phyloP scores from a whole-genome alignment of 441 rosid species.

The Flueggea neowawraea region DNA sequence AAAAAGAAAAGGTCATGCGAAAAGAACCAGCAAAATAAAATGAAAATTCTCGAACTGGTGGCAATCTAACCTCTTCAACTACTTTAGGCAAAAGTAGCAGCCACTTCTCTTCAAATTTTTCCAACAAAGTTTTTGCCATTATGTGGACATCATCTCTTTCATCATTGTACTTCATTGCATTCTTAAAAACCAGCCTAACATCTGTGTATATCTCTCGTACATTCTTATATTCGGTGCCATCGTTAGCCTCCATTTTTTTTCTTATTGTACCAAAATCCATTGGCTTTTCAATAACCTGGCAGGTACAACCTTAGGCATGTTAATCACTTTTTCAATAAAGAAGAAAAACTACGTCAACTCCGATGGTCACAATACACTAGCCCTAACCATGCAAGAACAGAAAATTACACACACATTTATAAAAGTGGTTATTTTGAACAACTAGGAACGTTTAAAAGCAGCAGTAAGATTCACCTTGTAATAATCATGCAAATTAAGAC shows the following conservation, averaged over 20 bases:
- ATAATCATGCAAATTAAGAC: slow-evolving; percentile 89
- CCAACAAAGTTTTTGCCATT: slow-evolving; percentile 89
- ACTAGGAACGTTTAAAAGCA: neutral
- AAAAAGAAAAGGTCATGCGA: too few species aligned
- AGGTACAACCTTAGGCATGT: neutral
- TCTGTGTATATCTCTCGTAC: slow-evolving; percentile 94
- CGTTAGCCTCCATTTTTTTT: slow-evolving; percentile 90
- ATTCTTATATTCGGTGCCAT: slow-evolving; percentile 82
- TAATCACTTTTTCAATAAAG: neutral
- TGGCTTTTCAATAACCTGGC: slow-evolving; percentile 87
- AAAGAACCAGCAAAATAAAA: too few species aligned
- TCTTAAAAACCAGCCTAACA: slow-evolving; percentile 94
- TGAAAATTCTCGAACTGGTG: too few species aligned
- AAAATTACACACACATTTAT: too few species aligned
- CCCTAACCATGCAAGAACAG: neutral
- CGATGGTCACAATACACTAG: neutral
- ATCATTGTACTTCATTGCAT: slow-evolving; percentile 91
- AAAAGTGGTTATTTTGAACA: too few species aligned
- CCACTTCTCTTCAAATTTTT: slow-evolving; percentile 95
- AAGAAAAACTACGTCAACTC: neutral
- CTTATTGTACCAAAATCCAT: slow-evolving; percentile 96
- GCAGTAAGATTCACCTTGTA: slow-evolving; percentile 35
- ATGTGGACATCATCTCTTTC: slow-evolving; percentile 80
- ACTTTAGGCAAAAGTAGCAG: slow-evolving; percentile 85
- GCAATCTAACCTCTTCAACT: slow-evolving; percentile 52